Evolutionary conservation across 2,329 filamentous ascomycete species (phyloP).

Genomic region (Trichoderma pleuroti): DNA sequence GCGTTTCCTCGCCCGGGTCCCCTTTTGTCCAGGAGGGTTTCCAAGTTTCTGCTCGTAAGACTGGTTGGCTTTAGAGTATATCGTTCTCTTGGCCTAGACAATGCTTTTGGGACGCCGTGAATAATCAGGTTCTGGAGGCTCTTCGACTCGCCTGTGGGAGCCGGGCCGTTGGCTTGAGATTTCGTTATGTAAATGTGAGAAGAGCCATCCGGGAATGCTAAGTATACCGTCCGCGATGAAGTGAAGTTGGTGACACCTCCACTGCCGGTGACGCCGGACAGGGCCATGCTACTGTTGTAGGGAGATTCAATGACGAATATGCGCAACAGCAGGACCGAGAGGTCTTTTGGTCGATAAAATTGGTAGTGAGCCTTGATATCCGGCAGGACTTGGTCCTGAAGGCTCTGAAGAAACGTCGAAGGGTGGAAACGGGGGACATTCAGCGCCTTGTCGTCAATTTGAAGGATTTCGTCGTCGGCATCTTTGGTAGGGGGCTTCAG

Average conservation of each 20-base stretch:
- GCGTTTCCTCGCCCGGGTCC: conserved; percentile 68
- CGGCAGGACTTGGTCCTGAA: conserved; percentile 71
- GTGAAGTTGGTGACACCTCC: conserved; percentile 50
- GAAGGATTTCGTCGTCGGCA: conserved; percentile 38
- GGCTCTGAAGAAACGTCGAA: conserved; percentile 71
- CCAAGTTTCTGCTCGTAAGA: conserved; percentile 67
- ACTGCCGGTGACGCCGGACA: conserved; percentile 33
- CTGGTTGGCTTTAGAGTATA: conserved; percentile 67
- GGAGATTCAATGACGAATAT: conserved; percentile 78
- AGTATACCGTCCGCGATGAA: conserved; percentile 67
- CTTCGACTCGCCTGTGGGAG: conserved; percentile 50
- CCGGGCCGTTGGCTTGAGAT: conserved; percentile 42
- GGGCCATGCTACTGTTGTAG: conserved; percentile 61
- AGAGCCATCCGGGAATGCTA: conserved; percentile 78
- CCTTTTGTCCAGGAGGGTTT: conserved; percentile 63
- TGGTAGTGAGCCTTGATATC: conserved; percentile 83
- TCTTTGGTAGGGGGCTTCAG: conserved; percentile 41
- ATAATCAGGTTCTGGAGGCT: conserved; percentile 69
- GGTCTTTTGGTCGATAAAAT: conserved; percentile 64
- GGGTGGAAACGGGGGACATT: conserved; percentile 71
- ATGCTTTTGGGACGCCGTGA: conserved; percentile 76
- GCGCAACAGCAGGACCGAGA: conserved; percentile 71
- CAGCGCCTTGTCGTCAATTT: conserved; percentile 45
- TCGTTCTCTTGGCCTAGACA: conserved; percentile 70
- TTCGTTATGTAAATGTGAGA: conserved; percentile 68